A percentile compares a stretch with the other conserved stretches of the same genome.
Evolutionary conservation across 345 rosid species (phyloP).

Genomic region (Cardamine chenopodiifolia): DNA sequence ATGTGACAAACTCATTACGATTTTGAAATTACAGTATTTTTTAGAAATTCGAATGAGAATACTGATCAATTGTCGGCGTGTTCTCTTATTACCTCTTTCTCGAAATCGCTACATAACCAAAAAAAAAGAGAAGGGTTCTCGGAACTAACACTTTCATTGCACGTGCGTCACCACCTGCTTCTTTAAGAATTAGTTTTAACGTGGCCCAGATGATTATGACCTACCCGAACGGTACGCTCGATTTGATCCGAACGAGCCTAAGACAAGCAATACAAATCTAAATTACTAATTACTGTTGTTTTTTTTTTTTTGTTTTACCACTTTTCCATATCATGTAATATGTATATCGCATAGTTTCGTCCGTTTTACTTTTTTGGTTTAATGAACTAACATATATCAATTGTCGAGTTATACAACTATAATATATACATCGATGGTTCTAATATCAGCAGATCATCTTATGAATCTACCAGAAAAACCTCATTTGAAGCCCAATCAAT

Average conservation of each 20-base stretch:
- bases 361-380: too few species aligned
- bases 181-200: too few species aligned
- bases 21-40: neutral
- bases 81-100: constrained; percentile 4
- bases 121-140: neutral
- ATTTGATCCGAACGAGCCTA: constrained; percentile 6
- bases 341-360: too few species aligned
- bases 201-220: too few species aligned
- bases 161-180: too few species aligned
- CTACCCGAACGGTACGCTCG: constrained; percentile 7
- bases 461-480: neutral
- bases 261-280: neutral
- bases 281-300: neutral
- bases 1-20: neutral
- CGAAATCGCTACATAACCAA: neutral
- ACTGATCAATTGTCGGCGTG: constrained; percentile 9
- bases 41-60: neutral
- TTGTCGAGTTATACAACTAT: neutral
- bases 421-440: neutral
- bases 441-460: neutral
- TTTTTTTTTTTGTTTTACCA: too few species aligned
- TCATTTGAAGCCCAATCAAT: neutral
- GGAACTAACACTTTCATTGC: too few species aligned
- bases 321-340: too few species aligned
- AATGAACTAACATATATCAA: neutral